Evolutionary conservation across 805 yeast genomes (phyloP), one percentile per base, ranked within the genome.

Genomic region (Soucietia sequanensis): DNA sequence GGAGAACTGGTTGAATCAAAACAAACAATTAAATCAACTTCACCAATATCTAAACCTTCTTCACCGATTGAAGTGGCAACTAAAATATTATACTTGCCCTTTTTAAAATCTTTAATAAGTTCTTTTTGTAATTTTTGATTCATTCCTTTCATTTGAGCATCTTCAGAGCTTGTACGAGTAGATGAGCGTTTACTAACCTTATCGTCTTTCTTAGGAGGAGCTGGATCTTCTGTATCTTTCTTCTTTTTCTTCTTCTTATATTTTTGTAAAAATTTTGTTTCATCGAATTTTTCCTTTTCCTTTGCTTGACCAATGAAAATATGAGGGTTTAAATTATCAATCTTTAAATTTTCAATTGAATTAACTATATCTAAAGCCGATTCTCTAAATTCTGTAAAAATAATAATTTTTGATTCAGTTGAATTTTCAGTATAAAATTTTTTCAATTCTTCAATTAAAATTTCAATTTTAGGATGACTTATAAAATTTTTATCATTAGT

Each of bases 31-130:
- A 93, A 56, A 58, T 93, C 99, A 34, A 93, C 99, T 56, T 95
- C 97, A 21, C 99, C 99, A 46, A 93, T 95, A 67, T 93, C 99
- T 44, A 93, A 71, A 29, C 99, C 99, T 68, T 93, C 99, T 57
- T 93, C 99, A 30, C 98, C 99, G 53, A 93, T 91, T 0, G 96
- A 89, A 0, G 99, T 93, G 4, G 98, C 96, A 5, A 93, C 96
- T 14, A 93, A 63, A 6, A 87, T 79, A 52, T 93, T 95, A 50
- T 77, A 76, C 1, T 60, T 68, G 6, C 95, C 96, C 0, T 59
- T 50, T 48, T 82, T 85, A 61, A 93, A 93, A 38, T 80, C 70
- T 20, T 73, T 72, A 19, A 93, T 81, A 8, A 87, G 73, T 37
- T 81, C 82, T 46, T 87, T 88, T 51, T 93, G 99, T 28, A 76